Evolutionary conservation across 148 eudicot genomes (phyloP), one percentile per base, ranked within the genome.

Genomic region (Fagopyrum esculentum): DNA sequence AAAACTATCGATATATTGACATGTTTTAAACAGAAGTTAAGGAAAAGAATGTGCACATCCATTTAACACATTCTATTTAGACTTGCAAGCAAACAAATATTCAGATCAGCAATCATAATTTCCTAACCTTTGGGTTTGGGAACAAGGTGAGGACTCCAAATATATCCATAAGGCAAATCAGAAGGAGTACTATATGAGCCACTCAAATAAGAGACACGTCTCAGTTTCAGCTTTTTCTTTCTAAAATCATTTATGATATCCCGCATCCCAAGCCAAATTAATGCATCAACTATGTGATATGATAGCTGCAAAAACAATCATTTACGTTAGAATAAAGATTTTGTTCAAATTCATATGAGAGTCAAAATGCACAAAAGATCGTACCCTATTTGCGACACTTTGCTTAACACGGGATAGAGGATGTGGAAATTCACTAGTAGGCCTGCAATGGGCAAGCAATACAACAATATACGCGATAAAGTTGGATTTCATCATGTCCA

Each of bases 61-160:
- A 63, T 1, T 63, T n/a, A 29, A 10, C 16, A 30, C 6, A 29
- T 5, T 29, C n/a, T 63, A 15, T 44, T 9, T 63, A 29, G 63
- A 19, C 35, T 63, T 29, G 45, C 12, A 29, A 29, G 16, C 11
- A 63, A 63, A 35, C 40, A 30, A 63, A 35, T 4, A 40, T 9
- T 64, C 70, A 11, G 17, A 12, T 35, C 46, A 66, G 10, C 12
- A 35, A 19, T 40, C 19, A 35, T 12, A 66, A 40, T 66, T 13
- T 66, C 9, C 83, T 52, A 17, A 90, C 98, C 98, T 87, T 89
- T 89, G 75, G 98, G 98, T 81, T 92, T 92, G 40, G 98, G 98
- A 69, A 90, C 98, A 81, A 93, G 98, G 60, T 88, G 92, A 71
- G 93, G 94, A 80, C 98, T 89, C 98, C 98, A 93, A 22, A 93